Percentiles rank a stretch among this genome's conserved stretches.
Conservation (phyloP, 2,329 filamentous ascomycete genomes). For the Gyromitra esculenta region DNA sequence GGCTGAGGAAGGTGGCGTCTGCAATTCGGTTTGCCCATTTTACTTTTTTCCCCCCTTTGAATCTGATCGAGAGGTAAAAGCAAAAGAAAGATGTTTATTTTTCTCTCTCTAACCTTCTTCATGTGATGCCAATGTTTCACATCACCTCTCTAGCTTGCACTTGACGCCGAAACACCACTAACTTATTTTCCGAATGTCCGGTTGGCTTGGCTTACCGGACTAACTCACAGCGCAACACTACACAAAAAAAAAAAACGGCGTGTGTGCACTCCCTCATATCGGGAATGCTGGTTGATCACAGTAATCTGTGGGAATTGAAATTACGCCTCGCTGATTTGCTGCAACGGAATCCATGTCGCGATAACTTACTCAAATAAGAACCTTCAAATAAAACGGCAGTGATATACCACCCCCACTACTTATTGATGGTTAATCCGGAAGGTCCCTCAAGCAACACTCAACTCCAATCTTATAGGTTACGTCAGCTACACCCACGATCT, state of each 20-base stretch:
- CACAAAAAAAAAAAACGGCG: background rate
- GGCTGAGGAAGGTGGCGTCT: background rate
- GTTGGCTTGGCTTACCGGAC: background rate
- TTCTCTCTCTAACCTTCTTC: background rate
- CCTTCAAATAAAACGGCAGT: background rate
- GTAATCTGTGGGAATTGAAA: slow-evolving; percentile 6
- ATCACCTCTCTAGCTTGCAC: background rate
- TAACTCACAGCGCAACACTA: background rate
- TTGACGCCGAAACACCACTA: slow-evolving; percentile 3
- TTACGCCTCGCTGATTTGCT: slow-evolving; percentile 4
- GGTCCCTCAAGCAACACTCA: slow-evolving; percentile 14
- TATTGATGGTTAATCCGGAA: slow-evolving; percentile 32
- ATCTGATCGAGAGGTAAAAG: slow-evolving; percentile 3
- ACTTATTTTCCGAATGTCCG: slow-evolving; percentile 11
- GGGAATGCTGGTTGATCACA: background rate
- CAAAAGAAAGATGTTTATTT: slow-evolving; percentile 9
- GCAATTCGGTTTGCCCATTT: background rate
- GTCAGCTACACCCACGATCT: background rate
- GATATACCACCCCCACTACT: slow-evolving; percentile 7
- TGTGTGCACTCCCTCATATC: background rate
- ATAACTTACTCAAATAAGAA: slow-evolving; percentile 1
- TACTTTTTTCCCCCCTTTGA: background rate
- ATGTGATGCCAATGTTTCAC: slow-evolving; percentile 14
- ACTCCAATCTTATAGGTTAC: slow-evolving; percentile 1
- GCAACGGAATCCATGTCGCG: slow-evolving; percentile 6